These are phyloP conservation scores for Penium margaritaceum DNA, from an alignment of 139 green algal species.

Conservation along the genomic window DNA sequence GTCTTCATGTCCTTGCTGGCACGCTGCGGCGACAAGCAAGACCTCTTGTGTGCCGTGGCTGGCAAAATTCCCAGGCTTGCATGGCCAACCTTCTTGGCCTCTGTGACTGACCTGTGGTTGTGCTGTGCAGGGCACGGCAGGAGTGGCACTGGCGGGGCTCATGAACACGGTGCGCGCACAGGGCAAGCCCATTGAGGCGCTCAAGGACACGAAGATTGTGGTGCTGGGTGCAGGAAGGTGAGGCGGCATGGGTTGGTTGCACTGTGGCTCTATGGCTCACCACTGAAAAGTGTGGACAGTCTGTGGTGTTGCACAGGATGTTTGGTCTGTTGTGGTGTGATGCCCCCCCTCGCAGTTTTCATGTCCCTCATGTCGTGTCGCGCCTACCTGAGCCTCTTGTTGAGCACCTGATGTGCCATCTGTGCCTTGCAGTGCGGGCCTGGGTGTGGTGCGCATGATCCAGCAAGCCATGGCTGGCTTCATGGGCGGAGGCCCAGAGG, in stretches of 20 bases:
- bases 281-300: not conserved
- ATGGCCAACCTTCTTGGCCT: not conserved
- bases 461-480: slow-evolving; percentile 22
- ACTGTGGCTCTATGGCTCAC: not conserved
- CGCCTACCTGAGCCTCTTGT: no score
- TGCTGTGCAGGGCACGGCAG: slow-evolving; percentile 35
- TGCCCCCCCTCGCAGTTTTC: no score
- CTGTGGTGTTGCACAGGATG: no score
- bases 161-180: slow-evolving; percentile 26
- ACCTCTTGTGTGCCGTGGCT: no score
- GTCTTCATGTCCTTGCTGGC: not conserved
- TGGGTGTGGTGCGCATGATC: slow-evolving; percentile 30
- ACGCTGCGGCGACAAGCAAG: no score
- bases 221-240: slow-evolving; percentile 41
- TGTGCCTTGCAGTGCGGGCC: slow-evolving; percentile 4
- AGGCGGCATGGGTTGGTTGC: not conserved
- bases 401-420: not conserved
- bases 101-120: not conserved
- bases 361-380: no score
- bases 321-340: no score
- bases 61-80: no score
- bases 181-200: slow-evolving; percentile 27
- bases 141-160: slow-evolving; percentile 15
- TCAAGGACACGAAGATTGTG: slow-evolving; percentile 33
- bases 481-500: slow-evolving; percentile 11